A percentile compares a stretch with the other conserved stretches of the same genome.
These are phyloP conservation scores for Cinchona pubescens DNA, from an alignment of 257 asterid genomes.

Conservation along the genomic window DNA sequence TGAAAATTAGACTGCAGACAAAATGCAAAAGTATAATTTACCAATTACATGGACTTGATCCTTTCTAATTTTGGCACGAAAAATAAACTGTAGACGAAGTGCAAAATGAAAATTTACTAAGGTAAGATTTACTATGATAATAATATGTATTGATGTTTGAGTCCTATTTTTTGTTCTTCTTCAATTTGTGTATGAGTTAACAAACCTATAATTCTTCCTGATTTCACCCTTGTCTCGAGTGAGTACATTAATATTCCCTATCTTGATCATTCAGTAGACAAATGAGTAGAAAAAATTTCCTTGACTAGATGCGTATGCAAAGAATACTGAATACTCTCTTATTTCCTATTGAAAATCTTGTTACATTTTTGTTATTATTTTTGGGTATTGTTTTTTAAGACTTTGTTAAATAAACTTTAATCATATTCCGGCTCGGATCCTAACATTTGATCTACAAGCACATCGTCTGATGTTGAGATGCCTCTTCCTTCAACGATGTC, in stretches of 20 bases:
- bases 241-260: conserved; percentile 45
- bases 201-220: conserved; percentile 45
- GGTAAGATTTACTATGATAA: not conserved
- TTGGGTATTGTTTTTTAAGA: too few relatives aligned
- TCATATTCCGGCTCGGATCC: too few relatives aligned
- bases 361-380: too few relatives aligned
- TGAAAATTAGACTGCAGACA: not conserved
- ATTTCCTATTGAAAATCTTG: conserved; percentile 23
- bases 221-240: conserved; percentile 50
- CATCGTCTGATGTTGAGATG: conserved; percentile 49
- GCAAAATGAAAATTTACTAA: not conserved
- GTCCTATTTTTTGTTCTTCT: not conserved
- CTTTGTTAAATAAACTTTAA: too few relatives aligned
- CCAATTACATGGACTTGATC: too few relatives aligned
- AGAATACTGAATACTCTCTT: conserved; percentile 33
- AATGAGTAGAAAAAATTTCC: conserved; percentile 41
- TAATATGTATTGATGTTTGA: too few relatives aligned
- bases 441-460: conserved; percentile 38
- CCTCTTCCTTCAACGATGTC: conserved; percentile 43
- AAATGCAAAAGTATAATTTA: too few relatives aligned
- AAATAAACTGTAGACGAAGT: not conserved
- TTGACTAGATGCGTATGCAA: conserved; percentile 34
- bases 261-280: conserved; percentile 50
- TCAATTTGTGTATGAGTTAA: conserved; percentile 25
- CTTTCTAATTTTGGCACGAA: not conserved